Evolutionary conservation across 306 rosid species (phyloP), one percentile per base, ranked within the genome.

Genomic region (Sicyos edulis): DNA sequence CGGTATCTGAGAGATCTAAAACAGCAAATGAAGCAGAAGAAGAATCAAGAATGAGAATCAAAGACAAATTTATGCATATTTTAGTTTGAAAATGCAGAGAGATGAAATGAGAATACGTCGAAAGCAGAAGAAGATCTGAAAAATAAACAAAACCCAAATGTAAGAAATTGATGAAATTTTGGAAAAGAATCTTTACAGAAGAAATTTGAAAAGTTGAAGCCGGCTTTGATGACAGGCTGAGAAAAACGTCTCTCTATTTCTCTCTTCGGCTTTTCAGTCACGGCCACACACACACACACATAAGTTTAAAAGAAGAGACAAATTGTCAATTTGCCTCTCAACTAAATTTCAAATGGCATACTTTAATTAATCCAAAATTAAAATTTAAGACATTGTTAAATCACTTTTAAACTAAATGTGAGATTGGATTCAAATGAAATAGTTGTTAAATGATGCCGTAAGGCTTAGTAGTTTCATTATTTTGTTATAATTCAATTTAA

Each of bases 51-150:
- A 51, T 26, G 15, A 69, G 55, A 69, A 51, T 7, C 6, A 13
- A 49, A 47, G 37, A 5, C 10, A 7, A 7, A 21, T 32, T 60
- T 14, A 16, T 14, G 20, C 12, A 29, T 60, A 37, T 47, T 60
- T 34, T 34, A 6, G 22, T 61, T 7, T 7, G 72, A 45, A 45
- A 42, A 44, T 47, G 71, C 21, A 32, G 37, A 40, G 51, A 15
- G 49, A 26, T 51, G 11, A 64, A 64, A 1, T 45, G 21, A 4
- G 32, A 26, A 50, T 69, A 69, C 73, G 59, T 69, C 24, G 10
- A 68, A 67, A 14, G 40, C 34, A 2, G 56, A 13, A 21, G 72
- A 47, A 24, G 73, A 69, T 50, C 59, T 47, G 72, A 22, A 21
- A 22, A 21, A 21, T 10, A n/a, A 40, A 5, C 55, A 12, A 42